phyloP scores from a whole-genome alignment of 768 basidiomycete genomes.

The Suillus plorans region DNA sequence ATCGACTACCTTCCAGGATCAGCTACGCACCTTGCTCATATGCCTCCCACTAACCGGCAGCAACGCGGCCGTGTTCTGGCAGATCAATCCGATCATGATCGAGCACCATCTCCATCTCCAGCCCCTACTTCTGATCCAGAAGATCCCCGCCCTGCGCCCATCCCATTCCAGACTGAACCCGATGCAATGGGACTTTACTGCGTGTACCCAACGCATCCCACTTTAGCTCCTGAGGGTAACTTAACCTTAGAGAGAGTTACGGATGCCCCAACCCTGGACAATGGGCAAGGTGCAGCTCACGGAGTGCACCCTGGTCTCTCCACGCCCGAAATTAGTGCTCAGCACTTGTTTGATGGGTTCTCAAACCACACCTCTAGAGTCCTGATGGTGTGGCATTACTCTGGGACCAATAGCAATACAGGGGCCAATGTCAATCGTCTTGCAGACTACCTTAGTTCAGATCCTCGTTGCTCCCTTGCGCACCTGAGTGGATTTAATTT shows the following conservation, averaged over 20 bases:
- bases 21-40: not conserved
- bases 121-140: no score
- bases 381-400: not conserved
- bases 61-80: not conserved
- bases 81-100: not conserved
- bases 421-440: slow-evolving; percentile 8
- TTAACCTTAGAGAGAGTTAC: not conserved
- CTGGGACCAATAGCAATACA: slow-evolving; percentile 15
- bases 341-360: slow-evolving; percentile 16
- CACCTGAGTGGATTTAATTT: slow-evolving; percentile 20
- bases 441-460: not conserved
- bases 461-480: not conserved
- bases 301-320: not conserved
- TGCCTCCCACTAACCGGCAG: slow-evolving; percentile 1
- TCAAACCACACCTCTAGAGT: slow-evolving; percentile 12
- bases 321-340: not conserved
- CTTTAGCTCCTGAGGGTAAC: not conserved
- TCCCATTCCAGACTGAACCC: slow-evolving; percentile 1
- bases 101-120: not conserved
- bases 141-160: not conserved
- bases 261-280: not conserved
- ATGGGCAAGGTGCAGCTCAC: not conserved
- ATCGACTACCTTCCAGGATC: not conserved
- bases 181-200: not conserved
- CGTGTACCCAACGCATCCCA: slow-evolving; percentile 1